phyloP scores from a whole-genome alignment of 176 grass and related monocot genomes.

The Themeda triandra region DNA sequence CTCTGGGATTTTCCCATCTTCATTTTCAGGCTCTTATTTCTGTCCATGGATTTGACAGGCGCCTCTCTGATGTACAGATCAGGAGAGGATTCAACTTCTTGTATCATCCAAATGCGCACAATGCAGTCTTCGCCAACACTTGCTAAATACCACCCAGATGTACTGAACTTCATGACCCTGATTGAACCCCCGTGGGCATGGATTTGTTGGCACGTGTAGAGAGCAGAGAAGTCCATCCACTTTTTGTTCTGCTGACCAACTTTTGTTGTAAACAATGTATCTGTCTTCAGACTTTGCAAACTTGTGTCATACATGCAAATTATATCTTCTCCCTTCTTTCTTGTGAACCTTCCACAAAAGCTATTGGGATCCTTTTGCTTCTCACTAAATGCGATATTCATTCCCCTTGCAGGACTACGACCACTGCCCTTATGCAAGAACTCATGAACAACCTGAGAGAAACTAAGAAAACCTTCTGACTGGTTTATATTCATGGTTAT shows the following conservation, averaged over 20 bases:
- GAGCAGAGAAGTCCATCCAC: constrained; percentile 65
- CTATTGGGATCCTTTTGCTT: constrained; percentile 26
- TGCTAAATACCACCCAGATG: constrained; percentile 55
- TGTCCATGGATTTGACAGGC: constrained; percentile 20
- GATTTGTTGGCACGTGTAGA: constrained; percentile 75
- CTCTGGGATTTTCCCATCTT: constrained; percentile 6
- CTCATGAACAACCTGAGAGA: constrained; percentile 35
- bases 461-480: constrained; percentile 34
- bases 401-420: background rate
- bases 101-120: constrained; percentile 62
- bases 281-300: background rate
- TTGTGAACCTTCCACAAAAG: constrained; percentile 43
- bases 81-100: constrained; percentile 50
- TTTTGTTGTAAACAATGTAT: constrained; percentile 22
- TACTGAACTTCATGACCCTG: constrained; percentile 60
- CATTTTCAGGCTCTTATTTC: constrained; percentile 30
- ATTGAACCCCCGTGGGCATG: constrained; percentile 71
- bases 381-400: background rate
- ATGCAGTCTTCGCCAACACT: constrained; percentile 68
- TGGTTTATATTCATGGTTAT: constrained; percentile 29
- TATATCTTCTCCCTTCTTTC: constrained; percentile 34
- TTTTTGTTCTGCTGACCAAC: constrained; percentile 59
- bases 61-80: constrained; percentile 27
- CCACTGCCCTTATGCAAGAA: constrained; percentile 12
- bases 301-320: constrained; percentile 4